Evolutionary conservation across 2,329 filamentous ascomycete species (phyloP).

Genomic region (Diatrype stigma): DNA sequence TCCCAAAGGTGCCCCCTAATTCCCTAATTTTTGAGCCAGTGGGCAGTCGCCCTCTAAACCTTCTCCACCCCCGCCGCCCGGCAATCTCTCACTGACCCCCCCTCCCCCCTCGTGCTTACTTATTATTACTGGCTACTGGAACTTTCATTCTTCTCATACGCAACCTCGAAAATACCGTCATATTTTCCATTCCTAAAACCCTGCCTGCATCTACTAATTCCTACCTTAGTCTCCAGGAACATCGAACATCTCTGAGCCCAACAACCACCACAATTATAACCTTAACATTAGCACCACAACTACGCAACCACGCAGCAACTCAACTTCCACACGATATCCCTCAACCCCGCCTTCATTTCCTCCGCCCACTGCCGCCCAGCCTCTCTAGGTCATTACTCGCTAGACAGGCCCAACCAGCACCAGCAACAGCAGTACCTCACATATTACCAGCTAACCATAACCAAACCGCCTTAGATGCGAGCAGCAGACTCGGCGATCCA

Average conservation of each 20-base stretch:
- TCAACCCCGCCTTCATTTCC: conserved; percentile 2
- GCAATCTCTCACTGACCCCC: not conserved
- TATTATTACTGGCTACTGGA: not conserved
- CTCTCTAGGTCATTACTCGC: not conserved
- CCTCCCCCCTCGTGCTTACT: not conserved
- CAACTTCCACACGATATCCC: conserved; percentile 1
- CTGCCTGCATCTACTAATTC: not conserved
- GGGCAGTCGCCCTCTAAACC: not conserved
- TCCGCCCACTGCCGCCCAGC: not conserved
- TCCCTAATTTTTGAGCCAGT: not conserved
- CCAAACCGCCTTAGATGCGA: not conserved
- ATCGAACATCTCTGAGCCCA: not conserved
- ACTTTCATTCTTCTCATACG: not conserved
- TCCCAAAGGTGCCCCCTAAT: not conserved
- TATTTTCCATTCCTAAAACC: not conserved
- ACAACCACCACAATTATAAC: not conserved
- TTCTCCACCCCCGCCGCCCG: conserved; percentile 1
- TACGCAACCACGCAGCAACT: not conserved
- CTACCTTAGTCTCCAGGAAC: not conserved
- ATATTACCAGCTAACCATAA: not conserved
- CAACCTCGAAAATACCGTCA: not conserved
- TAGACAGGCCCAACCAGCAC: not conserved
- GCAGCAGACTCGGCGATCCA: not conserved
- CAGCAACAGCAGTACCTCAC: not conserved
- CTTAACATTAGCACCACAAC: not conserved